Conservation (phyloP, 441 rosid genomes). For the Geranium incanum region DNA sequence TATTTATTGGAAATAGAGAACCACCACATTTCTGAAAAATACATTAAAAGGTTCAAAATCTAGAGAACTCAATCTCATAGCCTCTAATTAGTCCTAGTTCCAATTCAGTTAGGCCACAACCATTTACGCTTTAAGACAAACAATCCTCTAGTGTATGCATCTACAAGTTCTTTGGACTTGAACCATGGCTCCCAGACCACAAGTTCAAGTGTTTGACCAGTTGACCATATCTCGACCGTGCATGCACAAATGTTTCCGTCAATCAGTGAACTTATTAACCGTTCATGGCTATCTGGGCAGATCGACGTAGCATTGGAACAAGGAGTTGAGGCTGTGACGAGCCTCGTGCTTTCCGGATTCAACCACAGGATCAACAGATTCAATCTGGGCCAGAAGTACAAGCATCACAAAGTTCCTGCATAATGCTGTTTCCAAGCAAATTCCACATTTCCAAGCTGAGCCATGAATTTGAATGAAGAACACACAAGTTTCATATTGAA, state of each 20-base stretch:
- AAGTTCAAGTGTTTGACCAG: too few species aligned
- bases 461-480: too few species aligned
- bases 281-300: conserved; percentile 28
- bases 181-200: too few species aligned
- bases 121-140: too few species aligned
- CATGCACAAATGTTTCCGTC: background rate
- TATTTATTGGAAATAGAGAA: background rate
- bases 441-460: too few species aligned
- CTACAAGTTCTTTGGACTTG: too few species aligned
- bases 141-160: background rate
- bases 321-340: conserved; percentile 63
- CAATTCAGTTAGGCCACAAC: too few species aligned
- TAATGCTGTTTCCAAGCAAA: too few species aligned
- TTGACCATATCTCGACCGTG: background rate
- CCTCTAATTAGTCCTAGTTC: too few species aligned
- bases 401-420: conserved; percentile 50
- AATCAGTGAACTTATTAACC: background rate
- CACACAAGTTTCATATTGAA: too few species aligned
- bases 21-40: too few species aligned
- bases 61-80: background rate
- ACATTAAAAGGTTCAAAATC: too few species aligned
- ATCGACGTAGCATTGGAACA: conserved; percentile 62
- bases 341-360: conserved; percentile 55
- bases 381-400: conserved; percentile 72
- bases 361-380: conserved; percentile 49